Base-by-base conservation (phyloP, 2,329 filamentous ascomycete species). In the Colletotrichum nymphaeae region DNA sequence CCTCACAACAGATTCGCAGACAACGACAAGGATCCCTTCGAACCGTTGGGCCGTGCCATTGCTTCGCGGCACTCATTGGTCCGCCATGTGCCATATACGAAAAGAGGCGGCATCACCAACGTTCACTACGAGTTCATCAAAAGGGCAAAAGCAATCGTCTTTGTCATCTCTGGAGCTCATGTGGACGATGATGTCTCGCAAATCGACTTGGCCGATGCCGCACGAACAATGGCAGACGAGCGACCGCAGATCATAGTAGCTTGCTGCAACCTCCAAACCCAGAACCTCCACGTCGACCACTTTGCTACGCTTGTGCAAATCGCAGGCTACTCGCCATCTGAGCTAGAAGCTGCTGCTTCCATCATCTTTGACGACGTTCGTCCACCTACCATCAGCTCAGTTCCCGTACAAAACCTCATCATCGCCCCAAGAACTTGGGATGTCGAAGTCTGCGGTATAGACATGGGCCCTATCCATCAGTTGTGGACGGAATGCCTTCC, bases 51-150 rank as follows among this genome's bases (percentile, higher is more conserved):
- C 24, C 87, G 88, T 74, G 88, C 90, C 57, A 81, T 95, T 62
- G 89, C 90, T 62, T 84, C 82, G 62, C 86, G 88, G 76, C 91
- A 93, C 78, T 83, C 87, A 3, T 87, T 86, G 80, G 86, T 95
- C 74, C 89, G 92, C 24, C 93, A 95, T 79, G 89, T 94, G 56
- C 93, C 93, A 6, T 95, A 94, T 78, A 89, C 91, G 5, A 88
- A 90, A 59, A 86, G 87, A 65, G 82, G 86, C 71, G 92, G 92
- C 55, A 90, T 94, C 79, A 93, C 91, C 3, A 85, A 87, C 26
- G 87, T 89, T 57, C 91, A 95, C 80, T 83, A 88, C 62, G 87
- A 87, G 64, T 93, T 93, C 77, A 87, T 94, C 66, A 87, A 86
- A 69, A 84, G 88, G 68, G 91, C 91, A 4, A 87, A 87, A 59